phyloP scores from a whole-genome alignment of 192 early-diverging fungal genomes.

The Entomortierella beljakovae region DNA sequence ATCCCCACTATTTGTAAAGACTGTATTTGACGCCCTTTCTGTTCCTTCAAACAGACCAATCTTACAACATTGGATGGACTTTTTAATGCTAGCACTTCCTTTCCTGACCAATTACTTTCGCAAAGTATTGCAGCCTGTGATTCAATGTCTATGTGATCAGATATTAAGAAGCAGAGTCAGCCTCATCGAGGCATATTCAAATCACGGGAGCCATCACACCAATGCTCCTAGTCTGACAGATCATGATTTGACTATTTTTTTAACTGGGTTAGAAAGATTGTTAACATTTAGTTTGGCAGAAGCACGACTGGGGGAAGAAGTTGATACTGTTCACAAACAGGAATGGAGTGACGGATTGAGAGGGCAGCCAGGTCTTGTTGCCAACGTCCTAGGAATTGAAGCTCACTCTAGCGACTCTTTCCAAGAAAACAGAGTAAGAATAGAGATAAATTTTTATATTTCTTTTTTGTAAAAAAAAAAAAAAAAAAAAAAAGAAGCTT shows the following conservation, averaged over 20 bases:
- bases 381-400: conserved; percentile 45
- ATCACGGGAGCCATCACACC: neutral
- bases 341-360: conserved; percentile 47
- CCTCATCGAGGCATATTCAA: conserved; percentile 24
- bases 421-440: conserved; percentile 44
- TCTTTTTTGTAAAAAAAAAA: neutral
- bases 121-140: conserved; percentile 68
- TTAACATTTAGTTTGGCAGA: conserved; percentile 47
- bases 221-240: conserved; percentile 36
- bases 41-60: conserved; percentile 71
- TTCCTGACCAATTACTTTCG: conserved; percentile 71
- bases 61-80: conserved; percentile 83
- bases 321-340: conserved; percentile 39
- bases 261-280: conserved; percentile 45
- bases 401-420: conserved; percentile 44
- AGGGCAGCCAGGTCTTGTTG: conserved; percentile 38
- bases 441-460: neutral
- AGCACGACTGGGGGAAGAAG: conserved; percentile 47
- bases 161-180: conserved; percentile 50
- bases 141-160: conserved; percentile 73
- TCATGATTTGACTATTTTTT: conserved; percentile 51
- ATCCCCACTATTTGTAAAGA: conserved; percentile 65
- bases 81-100: conserved; percentile 71
- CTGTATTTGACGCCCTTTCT: conserved; percentile 70
- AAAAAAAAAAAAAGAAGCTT: neutral